phyloP scores from a whole-genome alignment of 768 basidiomycete species.

The Termitomyces sp. region DNA sequence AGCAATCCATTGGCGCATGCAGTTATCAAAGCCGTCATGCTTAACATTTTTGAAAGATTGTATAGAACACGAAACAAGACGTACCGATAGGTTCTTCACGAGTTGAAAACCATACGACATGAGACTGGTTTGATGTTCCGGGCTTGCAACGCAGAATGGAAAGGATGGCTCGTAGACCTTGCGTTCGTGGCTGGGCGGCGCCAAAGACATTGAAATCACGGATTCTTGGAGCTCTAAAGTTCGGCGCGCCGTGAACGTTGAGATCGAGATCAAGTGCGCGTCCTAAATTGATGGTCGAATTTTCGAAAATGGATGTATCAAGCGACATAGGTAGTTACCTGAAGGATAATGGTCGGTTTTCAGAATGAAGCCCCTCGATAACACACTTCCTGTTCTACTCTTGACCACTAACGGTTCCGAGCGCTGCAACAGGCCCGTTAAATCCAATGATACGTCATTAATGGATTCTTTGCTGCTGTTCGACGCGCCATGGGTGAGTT shows the following conservation, averaged over 20 bases:
- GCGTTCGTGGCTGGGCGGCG: constrained; percentile 91
- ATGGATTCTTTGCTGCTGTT: constrained; percentile 15
- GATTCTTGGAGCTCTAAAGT: constrained; percentile 83
- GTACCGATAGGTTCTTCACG: constrained; percentile 92
- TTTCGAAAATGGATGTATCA: neutral
- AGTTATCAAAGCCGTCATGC: neutral
- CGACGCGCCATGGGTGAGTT: constrained; percentile 5
- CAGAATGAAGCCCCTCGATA: constrained; percentile 86
- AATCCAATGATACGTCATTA: constrained; percentile 45
- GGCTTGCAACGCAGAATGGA: constrained; percentile 80
- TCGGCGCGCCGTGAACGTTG: constrained; percentile 92
- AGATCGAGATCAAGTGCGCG: constrained; percentile 89
- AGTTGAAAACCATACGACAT: constrained; percentile 94
- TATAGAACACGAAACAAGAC: constrained; percentile 22
- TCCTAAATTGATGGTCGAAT: constrained; percentile 40
- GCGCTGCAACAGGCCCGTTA: constrained; percentile 60
- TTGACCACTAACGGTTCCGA: constrained; percentile 78
- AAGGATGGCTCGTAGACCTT: constrained; percentile 87
- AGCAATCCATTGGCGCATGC: neutral
- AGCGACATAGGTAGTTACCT: constrained; percentile 34
- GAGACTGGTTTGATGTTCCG: constrained; percentile 57
- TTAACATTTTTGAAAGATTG: neutral
- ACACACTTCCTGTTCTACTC: constrained; percentile 77
- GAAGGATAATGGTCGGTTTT: constrained; percentile 92
- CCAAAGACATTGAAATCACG: constrained; percentile 90